Base-by-base conservation (phyloP, 441 rosid species). In the Populus hybrid region DNA sequence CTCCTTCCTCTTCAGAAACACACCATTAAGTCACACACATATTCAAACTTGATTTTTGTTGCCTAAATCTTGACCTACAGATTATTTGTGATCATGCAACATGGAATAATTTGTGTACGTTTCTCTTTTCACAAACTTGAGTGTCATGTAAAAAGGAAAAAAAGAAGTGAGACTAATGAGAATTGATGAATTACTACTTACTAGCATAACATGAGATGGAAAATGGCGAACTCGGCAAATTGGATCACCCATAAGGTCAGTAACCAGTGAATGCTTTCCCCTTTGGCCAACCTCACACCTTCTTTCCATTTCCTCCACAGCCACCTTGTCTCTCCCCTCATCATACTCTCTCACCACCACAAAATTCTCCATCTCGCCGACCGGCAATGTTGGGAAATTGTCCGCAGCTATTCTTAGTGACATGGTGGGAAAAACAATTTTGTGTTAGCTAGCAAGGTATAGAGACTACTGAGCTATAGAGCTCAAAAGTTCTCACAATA, bases 221-320 rank as follows among this genome's bases (percentile, higher is more conserved):
- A 89, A 90, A 73, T 87, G 88, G 73, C 97, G 93, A 70, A 93
- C 82, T 11, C 97, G 90, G 73, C 94, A 80, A 70, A 87, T 77
- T 8, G 97, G 97, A 76, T 91, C 97, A 8, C 95, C 97, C 76
- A 91, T 70, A 64, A 90, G 91, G 83, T 91, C 94, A 67, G 94
- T 89, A 75, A 93, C 88, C 69, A 93, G 87, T 3, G 87, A 77
- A 63, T 89, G 86, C 79, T 88, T 84, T 28, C 90, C 89, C 21
- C 67, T 77, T 36, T 86, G 84, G 9, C 89, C 93, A 28, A 87
- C 82, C 72, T 90, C 94, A 75, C 94, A 91, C 67, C 67, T 73
- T 59, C 76, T 80, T 85, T 93, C 97, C 86, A 91, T 72, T 69
- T 87, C 90, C 83, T 93, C 97, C 84, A 88, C 93, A 2, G 68